These are phyloP conservation scores for Pleurotus citrinopileatus DNA, from an alignment of 768 basidiomycete species.

Conservation along the genomic window DNA sequence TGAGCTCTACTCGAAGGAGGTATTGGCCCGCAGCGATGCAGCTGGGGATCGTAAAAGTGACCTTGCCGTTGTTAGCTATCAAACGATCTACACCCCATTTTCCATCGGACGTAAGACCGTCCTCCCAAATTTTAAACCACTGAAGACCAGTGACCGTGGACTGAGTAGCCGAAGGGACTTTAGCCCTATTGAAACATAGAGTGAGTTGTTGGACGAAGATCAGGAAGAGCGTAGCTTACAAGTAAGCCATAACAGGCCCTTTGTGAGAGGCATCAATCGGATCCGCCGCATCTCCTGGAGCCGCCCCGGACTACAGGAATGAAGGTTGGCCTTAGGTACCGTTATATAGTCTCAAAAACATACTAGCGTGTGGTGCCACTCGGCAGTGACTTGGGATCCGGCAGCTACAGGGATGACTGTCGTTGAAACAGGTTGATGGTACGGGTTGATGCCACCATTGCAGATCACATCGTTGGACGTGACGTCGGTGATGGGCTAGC, in stretches of 20 bases:
- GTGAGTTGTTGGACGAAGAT: neutral
- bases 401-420: constrained; percentile 48
- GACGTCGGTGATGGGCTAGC: constrained; percentile 54
- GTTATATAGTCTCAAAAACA: neutral
- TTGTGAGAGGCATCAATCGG: constrained; percentile 33
- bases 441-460: constrained; percentile 59
- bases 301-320: constrained; percentile 26
- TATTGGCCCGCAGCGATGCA: constrained; percentile 48
- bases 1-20: constrained; percentile 48
- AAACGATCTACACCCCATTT: constrained; percentile 48
- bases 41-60: constrained; percentile 41
- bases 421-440: constrained; percentile 43
- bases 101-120: constrained; percentile 29
- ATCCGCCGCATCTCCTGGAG: constrained; percentile 30
- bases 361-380: constrained; percentile 47
- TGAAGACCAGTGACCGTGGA: constrained; percentile 42
- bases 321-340: neutral
- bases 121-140: constrained; percentile 57
- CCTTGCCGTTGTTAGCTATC: constrained; percentile 47
- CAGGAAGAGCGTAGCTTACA: constrained; percentile 20
- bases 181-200: constrained; percentile 31
- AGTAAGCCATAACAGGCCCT: constrained; percentile 32
- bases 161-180: constrained; percentile 42
- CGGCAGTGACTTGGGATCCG: constrained; percentile 50
- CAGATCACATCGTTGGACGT: constrained; percentile 55